phyloP scores from a whole-genome alignment of 345 rosid species.

The Salix udensis region DNA sequence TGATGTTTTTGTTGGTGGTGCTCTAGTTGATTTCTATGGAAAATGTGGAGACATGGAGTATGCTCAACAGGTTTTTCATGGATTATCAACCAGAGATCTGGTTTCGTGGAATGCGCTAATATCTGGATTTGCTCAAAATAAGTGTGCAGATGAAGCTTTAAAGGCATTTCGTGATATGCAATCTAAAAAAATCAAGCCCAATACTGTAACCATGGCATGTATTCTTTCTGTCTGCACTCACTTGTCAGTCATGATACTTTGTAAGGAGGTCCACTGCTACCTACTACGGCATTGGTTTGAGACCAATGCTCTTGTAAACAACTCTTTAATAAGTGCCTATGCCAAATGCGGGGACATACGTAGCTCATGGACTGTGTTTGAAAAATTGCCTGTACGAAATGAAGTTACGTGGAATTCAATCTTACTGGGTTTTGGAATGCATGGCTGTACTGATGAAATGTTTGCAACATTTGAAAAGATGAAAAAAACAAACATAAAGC shows the following conservation, averaged over 20 bases:
- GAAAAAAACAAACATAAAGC: constrained; percentile 33
- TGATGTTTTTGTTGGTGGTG: constrained; percentile 38
- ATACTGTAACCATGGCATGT: constrained; percentile 37
- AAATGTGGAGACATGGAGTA: constrained; percentile 35
- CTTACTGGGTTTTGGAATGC: constrained; percentile 43
- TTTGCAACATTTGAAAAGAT: constrained; percentile 33
- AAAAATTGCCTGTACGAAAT: constrained; percentile 30
- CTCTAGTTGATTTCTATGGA: constrained; percentile 46
- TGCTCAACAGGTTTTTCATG: constrained; percentile 28
- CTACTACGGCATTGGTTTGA: constrained; percentile 31
- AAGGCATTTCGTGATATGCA: constrained; percentile 34
- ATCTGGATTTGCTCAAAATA: constrained; percentile 41
- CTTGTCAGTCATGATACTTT: constrained; percentile 27
- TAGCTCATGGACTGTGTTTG: constrained; percentile 28
- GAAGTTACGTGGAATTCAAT: constrained; percentile 46
- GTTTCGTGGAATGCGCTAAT: constrained; percentile 46
- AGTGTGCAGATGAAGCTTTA: constrained; percentile 30
- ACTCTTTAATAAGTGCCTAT: constrained; percentile 40
- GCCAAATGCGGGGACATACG: constrained; percentile 43
- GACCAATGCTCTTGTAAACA: constrained; percentile 32
- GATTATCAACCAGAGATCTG: constrained; percentile 34
- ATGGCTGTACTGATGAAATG: constrained; percentile 30
- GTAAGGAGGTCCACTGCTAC: constrained; percentile 46
- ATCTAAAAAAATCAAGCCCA: constrained; percentile 33
- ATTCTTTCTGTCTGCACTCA: constrained; percentile 39